phyloP scores from a whole-genome alignment of 1,284 basidiomycete species.

The Boletus chippewaensis region DNA sequence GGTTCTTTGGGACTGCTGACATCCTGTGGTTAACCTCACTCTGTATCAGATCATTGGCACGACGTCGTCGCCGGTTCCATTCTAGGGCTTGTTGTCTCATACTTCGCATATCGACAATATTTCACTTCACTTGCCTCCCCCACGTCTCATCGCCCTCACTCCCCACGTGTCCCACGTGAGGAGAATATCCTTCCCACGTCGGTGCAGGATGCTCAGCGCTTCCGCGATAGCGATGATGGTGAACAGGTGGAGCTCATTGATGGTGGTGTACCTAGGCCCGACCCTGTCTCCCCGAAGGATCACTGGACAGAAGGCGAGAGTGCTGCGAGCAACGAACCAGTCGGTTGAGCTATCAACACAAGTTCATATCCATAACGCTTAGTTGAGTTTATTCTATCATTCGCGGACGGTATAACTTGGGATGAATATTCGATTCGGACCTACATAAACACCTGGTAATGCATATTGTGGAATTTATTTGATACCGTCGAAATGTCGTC shows the following conservation, averaged over 20 bases:
- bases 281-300: slow-evolving; percentile 31
- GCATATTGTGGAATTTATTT: not conserved
- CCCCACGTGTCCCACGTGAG: slow-evolving; percentile 57
- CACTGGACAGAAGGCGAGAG: slow-evolving; percentile 33
- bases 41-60: slow-evolving; percentile 71
- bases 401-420: not conserved
- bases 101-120: slow-evolving; percentile 79
- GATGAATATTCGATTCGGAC: not conserved
- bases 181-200: slow-evolving; percentile 37
- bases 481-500: too few relatives aligned
- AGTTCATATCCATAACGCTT: not conserved
- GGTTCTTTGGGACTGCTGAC: slow-evolving; percentile 23
- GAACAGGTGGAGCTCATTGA: slow-evolving; percentile 27
- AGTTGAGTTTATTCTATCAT: not conserved
- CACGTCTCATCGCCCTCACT: slow-evolving; percentile 66
- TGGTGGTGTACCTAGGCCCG: slow-evolving; percentile 22
- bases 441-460: slow-evolving; percentile 1
- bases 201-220: slow-evolving; percentile 8
- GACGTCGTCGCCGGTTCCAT: slow-evolving; percentile 79
- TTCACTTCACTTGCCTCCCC: slow-evolving; percentile 58
- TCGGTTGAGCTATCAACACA: slow-evolving; percentile 11
- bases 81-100: slow-evolving; percentile 69
- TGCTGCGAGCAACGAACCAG: slow-evolving; percentile 7
- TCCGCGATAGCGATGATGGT: slow-evolving; percentile 10
- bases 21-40: slow-evolving; percentile 1